Evolutionary conservation across 1,284 basidiomycete genomes (phyloP).

Genomic region (Cutaneotrichosporon cyanovorans): DNA sequence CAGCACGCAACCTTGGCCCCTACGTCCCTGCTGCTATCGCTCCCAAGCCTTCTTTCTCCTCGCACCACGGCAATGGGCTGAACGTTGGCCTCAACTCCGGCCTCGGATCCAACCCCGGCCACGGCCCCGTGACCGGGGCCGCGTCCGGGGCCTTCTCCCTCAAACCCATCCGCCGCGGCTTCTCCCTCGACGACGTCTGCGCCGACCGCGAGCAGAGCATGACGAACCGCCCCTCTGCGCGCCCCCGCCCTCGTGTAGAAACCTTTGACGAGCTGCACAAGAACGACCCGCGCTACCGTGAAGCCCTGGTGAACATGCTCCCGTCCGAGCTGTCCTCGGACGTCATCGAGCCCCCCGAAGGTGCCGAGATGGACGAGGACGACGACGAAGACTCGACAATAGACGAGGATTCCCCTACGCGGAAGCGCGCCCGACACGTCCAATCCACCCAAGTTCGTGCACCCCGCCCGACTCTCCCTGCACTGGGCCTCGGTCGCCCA

Average conservation of each 20-base stretch:
- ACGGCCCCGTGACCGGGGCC: too few relatives aligned
- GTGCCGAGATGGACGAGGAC: too few relatives aligned
- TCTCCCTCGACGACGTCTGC: slow-evolving; percentile 20
- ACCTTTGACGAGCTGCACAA: slow-evolving; percentile 19
- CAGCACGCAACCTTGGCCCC: slow-evolving; percentile 1
- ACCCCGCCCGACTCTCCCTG: slow-evolving; percentile 14
- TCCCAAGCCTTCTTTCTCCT: slow-evolving; percentile 9
- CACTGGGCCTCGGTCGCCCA: slow-evolving; percentile 16
- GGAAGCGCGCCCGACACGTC: slow-evolving; percentile 16
- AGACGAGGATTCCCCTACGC: slow-evolving; percentile 19
- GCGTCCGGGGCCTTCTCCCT: slow-evolving; percentile 5
- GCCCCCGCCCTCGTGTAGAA: slow-evolving; percentile 11
- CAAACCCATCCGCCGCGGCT: slow-evolving; percentile 16
- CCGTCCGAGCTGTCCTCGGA: slow-evolving; percentile 19
- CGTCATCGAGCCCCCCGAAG: slow-evolving; percentile 16
- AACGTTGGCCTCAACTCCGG: slow-evolving; percentile 12
- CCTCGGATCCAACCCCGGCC: too few relatives aligned
- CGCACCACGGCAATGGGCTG: background rate
- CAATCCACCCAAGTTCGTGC: slow-evolving; percentile 5
- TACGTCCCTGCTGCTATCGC: slow-evolving; percentile 11
- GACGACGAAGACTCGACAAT: slow-evolving; percentile 16
- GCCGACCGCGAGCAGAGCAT: slow-evolving; percentile 20
- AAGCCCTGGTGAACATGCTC: slow-evolving; percentile 18
- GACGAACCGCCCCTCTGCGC: slow-evolving; percentile 14
- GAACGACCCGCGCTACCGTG: slow-evolving; percentile 21